These are phyloP conservation scores for Colletotrichum destructivum DNA, from an alignment of 2,329 filamentous ascomycete species.

Conservation along the genomic window DNA sequence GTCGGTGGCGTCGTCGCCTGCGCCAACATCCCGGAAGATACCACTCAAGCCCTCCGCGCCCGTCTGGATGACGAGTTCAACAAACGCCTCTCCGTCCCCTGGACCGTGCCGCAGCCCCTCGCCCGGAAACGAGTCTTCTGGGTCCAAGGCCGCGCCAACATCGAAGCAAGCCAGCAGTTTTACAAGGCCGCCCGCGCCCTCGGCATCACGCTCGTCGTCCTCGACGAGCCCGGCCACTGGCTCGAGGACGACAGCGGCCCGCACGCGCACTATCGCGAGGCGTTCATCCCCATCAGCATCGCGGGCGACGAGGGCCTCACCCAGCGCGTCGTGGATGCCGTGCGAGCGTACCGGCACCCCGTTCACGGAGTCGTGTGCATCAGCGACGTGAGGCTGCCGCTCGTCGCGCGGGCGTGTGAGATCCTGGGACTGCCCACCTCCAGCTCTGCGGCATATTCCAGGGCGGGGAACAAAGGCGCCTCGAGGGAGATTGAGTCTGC, in stretches of 20 bases:
- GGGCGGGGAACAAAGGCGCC: slow-evolving; percentile 51
- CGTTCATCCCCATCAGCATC: slow-evolving; percentile 51
- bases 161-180: slow-evolving; percentile 8
- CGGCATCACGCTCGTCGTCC: slow-evolving; percentile 54
- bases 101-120: background rate
- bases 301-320: slow-evolving; percentile 47
- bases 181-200: slow-evolving; percentile 48
- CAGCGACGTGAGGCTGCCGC: slow-evolving; percentile 49
- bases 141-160: slow-evolving; percentile 27
- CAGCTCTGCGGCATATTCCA: slow-evolving; percentile 46
- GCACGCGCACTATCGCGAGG: slow-evolving; percentile 50
- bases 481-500: slow-evolving; percentile 46
- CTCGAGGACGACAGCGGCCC: slow-evolving; percentile 46
- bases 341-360: slow-evolving; percentile 44
- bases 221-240: slow-evolving; percentile 57
- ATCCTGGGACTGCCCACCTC: slow-evolving; percentile 52
- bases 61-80: background rate
- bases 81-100: slow-evolving; percentile 18
- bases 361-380: slow-evolving; percentile 56
- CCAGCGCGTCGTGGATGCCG: slow-evolving; percentile 49
- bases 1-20: too few relatives aligned
- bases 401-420: slow-evolving; percentile 50
- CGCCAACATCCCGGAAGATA: too few relatives aligned
- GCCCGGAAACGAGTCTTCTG: slow-evolving; percentile 5
- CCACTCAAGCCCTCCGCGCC: too few relatives aligned